Conservation (phyloP, 1,284 basidiomycete species). For the Bondarzewia mesenterica region DNA sequence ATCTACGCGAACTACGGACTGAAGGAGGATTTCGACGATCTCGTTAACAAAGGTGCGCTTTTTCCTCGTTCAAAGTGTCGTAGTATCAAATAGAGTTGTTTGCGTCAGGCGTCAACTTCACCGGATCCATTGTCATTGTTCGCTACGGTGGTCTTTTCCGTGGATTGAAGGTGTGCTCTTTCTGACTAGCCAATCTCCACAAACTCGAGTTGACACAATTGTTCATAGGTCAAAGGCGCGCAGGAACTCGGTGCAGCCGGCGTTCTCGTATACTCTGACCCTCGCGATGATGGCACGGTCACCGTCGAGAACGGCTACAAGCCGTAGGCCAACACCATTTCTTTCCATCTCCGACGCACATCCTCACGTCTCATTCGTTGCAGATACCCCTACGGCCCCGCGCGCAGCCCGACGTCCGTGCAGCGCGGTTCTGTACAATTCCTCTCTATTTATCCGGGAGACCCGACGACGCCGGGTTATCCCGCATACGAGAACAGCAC, state of each 20-base stretch:
- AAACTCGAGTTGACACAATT: neutral
- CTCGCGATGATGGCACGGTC: slow-evolving; percentile 81
- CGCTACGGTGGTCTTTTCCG: slow-evolving; percentile 81
- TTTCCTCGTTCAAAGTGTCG: neutral
- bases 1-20: slow-evolving; percentile 81
- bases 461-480: slow-evolving; percentile 80
- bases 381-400: slow-evolving; percentile 78
- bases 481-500: slow-evolving; percentile 84
- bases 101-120: slow-evolving; percentile 58
- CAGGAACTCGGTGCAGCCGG: slow-evolving; percentile 77
- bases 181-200: neutral
- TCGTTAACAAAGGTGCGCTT: slow-evolving; percentile 25
- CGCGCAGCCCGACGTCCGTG: slow-evolving; percentile 76
- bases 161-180: slow-evolving; percentile 68
- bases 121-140: slow-evolving; percentile 76
- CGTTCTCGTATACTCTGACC: slow-evolving; percentile 81
- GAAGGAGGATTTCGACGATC: slow-evolving; percentile 42
- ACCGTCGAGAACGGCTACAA: slow-evolving; percentile 73
- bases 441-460: slow-evolving; percentile 74
- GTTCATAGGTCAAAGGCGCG: slow-evolving; percentile 62
- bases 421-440: slow-evolving; percentile 88
- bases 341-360: neutral
- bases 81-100: neutral
- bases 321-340: slow-evolving; percentile 26
- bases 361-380: slow-evolving; percentile 4